Evolutionary conservation across 2,329 filamentous ascomycete genomes (phyloP), one percentile per base, ranked within the genome.

Genomic region (Aureobasidium sp.): DNA sequence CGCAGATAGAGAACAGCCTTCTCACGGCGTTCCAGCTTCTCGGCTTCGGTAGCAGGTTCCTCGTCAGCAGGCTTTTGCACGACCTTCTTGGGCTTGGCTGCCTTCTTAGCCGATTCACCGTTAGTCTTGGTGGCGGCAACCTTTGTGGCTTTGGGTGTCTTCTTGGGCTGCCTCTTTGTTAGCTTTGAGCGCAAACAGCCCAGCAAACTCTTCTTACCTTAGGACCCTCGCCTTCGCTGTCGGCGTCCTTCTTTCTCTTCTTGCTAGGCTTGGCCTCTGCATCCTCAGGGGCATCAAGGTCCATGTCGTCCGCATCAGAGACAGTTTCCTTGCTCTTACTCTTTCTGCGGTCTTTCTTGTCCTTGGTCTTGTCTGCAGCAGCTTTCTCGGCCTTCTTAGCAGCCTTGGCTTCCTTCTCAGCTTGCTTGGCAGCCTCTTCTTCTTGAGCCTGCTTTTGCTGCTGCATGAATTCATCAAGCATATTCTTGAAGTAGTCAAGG

Each of bases 1-100:
- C 94, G 89, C 42, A 97, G 83, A 75, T 95, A 97, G 36, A 97
- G 79, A n/a, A 99, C 91, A 65, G 81, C 79, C 75, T 85, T 85
- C 73, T 85, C 79, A 65, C 81, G 83, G 73, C 83, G 84, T 62
- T 80, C 77, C 50, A 80, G 77, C 47, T 77, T 76, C 69, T 85
- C 82, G 62, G 80, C 78, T 15, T 81, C 79, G 27, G 82, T 82
- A 64, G 84, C 71, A 61, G 77, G 76, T 37, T 76, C 75, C 62
- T 83, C 77, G 75, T 86, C 87, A 72, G 87, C 87, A 29, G 81
- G 83, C 77, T 86, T 86, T 63, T 79, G 66, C 56, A 76, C 70
- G 67, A 65, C 58, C 63, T 64, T 64, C 26, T 37, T 63, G 5
- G 50, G 51, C 57, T 76, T 64, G 46, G 67, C 66, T 12, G 70